A percentile compares a stretch with the other conserved stretches of the same genome.
These are phyloP conservation scores for Bonia amplexicaulis DNA, from an alignment of 176 grass and related monocot species.

Conservation along the genomic window DNA sequence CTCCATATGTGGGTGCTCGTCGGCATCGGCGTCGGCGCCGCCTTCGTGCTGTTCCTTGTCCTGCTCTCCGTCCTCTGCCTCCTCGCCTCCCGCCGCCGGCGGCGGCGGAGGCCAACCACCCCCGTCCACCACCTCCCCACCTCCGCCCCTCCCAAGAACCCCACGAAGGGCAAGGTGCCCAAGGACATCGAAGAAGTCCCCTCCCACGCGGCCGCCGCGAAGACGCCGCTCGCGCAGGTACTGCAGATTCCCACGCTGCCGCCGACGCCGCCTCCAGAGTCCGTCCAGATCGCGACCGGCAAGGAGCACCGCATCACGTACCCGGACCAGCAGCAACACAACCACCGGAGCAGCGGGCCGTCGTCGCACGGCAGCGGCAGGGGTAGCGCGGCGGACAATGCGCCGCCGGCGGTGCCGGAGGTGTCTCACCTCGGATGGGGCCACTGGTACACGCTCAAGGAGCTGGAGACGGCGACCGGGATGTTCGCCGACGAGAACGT, in stretches of 20 bases:
- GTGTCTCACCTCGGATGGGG: conserved; percentile 85
- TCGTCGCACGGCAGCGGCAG: conserved; percentile 52
- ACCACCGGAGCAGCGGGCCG: conserved; percentile 38
- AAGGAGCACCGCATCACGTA: conserved; percentile 59
- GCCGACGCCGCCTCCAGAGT: conserved; percentile 9
- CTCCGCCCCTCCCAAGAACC: conserved; percentile 20
- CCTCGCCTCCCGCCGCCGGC: conserved; percentile 49
- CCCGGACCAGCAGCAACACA: conserved; percentile 43
- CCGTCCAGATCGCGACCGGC: conserved; percentile 37
- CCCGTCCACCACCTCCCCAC: conserved; percentile 28
- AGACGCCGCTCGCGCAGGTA: conserved; percentile 32
- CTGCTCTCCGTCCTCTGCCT: conserved; percentile 63
- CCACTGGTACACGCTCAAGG: conserved; percentile 87
- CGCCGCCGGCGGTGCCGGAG: conserved; percentile 45
- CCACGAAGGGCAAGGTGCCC: conserved; percentile 29
- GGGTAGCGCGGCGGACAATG: conserved; percentile 20
- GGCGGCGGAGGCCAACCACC: not conserved
- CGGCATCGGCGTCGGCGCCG: conserved; percentile 60
- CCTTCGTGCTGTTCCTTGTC: conserved; percentile 66
- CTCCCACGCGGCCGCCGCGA: conserved; percentile 1
- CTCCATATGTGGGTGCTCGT: conserved; percentile 78
- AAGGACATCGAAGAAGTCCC: conserved; percentile 49
- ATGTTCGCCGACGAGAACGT: conserved; percentile 86
- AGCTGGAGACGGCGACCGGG: conserved; percentile 74
- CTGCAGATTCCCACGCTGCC: conserved; percentile 19